Conservation (phyloP, 805 yeast genomes). For the Hemisphaericaspora nanyangensis region DNA sequence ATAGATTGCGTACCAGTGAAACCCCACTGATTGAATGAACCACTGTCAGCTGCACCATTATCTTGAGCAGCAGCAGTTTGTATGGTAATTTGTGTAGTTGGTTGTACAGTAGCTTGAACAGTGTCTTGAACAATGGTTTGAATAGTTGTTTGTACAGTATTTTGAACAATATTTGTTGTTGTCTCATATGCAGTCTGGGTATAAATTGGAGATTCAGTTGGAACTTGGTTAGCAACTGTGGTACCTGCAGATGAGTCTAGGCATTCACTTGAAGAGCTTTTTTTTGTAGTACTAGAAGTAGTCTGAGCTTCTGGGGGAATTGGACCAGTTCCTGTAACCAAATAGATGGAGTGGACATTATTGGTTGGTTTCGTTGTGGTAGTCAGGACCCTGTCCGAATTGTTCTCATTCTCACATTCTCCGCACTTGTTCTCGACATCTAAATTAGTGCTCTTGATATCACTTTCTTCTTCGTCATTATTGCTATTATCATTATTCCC, state of each 20-base stretch:
- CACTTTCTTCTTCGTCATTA: conserved; percentile 3
- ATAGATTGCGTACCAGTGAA: conserved; percentile 36
- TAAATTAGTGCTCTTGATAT: too few species aligned
- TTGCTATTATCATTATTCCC: conserved; percentile 1
- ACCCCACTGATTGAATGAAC: conserved; percentile 36
- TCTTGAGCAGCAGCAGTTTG: too few species aligned
- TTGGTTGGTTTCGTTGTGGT: neutral
- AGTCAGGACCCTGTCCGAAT: too few species aligned
- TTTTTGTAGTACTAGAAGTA: neutral
- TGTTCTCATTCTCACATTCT: too few species aligned
- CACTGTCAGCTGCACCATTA: conserved; percentile 8
- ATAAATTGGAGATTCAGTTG: too few species aligned
- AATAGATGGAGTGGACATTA: too few species aligned
- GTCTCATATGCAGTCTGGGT: too few species aligned
- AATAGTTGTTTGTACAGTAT: too few species aligned
- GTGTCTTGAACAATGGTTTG: too few species aligned
- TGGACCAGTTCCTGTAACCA: conserved; percentile 3
- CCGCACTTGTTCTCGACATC: neutral
- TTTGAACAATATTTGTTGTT: neutral
- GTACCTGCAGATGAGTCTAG: too few species aligned
- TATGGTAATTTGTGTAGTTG: conserved; percentile 6
- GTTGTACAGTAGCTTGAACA: conserved; percentile 1
- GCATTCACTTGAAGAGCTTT: too few species aligned
- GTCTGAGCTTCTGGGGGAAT: neutral
- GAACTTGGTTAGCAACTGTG: neutral